Evolutionary conservation across 2,329 filamentous ascomycete genomes (phyloP), one percentile per base, ranked within the genome.

Genomic region (Alternaria atra): DNA sequence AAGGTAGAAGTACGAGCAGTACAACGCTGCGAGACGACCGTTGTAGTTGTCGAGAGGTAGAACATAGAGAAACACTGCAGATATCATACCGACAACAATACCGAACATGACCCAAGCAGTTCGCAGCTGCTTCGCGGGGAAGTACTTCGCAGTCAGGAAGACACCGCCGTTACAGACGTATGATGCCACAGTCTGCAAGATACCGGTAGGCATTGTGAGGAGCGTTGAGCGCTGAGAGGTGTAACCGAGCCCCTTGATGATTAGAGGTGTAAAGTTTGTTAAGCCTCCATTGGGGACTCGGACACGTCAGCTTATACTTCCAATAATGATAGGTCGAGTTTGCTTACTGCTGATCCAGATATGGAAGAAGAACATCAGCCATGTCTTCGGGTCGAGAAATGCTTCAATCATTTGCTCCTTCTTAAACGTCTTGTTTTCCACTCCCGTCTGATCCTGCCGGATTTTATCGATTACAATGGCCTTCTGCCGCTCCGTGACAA

Each of bases 381-480:
- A 3, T 78, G 80, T 61, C 81, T 80, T 15, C 73, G 75, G 63
- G 83, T 83, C 8, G 55, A 61, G 48, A 48, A 84, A 76, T 4
- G 77, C 76, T 66, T 84, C 82, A 15, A 75, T 55, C 42, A 82
- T 73, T 57, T 85, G 83, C 23, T 67, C 66, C 58, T 84, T 84
- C 73, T 69, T 69, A 23, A 83, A 80, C 10, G 76, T 72, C 53
- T 82, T 82, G 67, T 82, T 83, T 61, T 83, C 81, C 23, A 83
- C 81, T 17, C 82, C 83, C 3, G 80, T 84, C 56, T 81, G 78
- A 56, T 84, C 83, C 17, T 73, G 72, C 13, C 78, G 72, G 1
- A 83, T 69, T 2, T 80, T 76, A 52, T 67, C 62, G 7, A 67
- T 61, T 8, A 65, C 64, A 47, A 65, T 71, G 15, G 77, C 52